A percentile compares a stretch with the other conserved stretches of the same genome.
Conservation (phyloP, 768 basidiomycete genomes). For the Podaxis mareebaensis region DNA sequence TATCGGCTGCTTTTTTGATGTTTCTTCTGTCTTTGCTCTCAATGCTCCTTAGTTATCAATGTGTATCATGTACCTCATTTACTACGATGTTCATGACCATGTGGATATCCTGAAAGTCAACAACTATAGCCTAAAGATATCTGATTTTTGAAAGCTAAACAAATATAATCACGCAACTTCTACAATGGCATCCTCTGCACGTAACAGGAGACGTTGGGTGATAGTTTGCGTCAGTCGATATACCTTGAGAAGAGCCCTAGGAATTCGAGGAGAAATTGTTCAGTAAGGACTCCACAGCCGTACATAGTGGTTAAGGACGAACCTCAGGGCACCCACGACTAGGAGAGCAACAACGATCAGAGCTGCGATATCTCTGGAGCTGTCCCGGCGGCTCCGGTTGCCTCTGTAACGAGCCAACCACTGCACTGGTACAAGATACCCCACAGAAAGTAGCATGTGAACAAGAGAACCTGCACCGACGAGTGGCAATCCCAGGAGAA, state of each 20-base stretch:
- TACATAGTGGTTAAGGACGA: conserved; percentile 19
- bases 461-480: conserved; percentile 77
- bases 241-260: conserved; percentile 70
- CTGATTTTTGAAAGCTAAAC: not conserved
- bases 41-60: not conserved
- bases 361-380: conserved; percentile 64
- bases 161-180: conserved; percentile 51
- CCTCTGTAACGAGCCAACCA: conserved; percentile 69
- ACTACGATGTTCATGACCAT: conserved; percentile 12
- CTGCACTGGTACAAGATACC: conserved; percentile 66
- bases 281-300: not conserved
- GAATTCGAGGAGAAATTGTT: not conserved
- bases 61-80: conserved; percentile 10
- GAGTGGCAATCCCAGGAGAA: conserved; percentile 75
- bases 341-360: conserved; percentile 63
- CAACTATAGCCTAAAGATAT: not conserved
- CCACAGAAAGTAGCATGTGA: conserved; percentile 67
- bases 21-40: conserved; percentile 14
- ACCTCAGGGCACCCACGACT: conserved; percentile 65
- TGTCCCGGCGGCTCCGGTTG: conserved; percentile 52
- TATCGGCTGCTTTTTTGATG: conserved; percentile 18
- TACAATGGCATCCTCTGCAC: conserved; percentile 79
- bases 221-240: conserved; percentile 62
- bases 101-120: not conserved
- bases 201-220: conserved; percentile 60